Conservation (phyloP, 768 basidiomycete species). For the Pulveroboletus sp. region DNA sequence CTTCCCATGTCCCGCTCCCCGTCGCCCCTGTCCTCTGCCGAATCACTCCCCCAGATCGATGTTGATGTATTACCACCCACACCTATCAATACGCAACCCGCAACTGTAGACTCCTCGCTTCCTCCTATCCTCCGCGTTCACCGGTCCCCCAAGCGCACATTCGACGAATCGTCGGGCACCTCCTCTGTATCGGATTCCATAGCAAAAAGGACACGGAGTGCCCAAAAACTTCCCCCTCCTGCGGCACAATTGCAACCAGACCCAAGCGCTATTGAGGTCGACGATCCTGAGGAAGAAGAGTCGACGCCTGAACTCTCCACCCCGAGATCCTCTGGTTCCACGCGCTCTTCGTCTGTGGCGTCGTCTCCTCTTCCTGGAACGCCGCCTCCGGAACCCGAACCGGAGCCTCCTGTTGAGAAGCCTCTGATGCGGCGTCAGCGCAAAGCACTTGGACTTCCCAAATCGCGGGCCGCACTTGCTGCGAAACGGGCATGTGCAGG, state of each 20-base stretch:
- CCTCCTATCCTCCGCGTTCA: constrained; percentile 31
- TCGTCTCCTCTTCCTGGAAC: constrained; percentile 37
- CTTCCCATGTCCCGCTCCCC: constrained; percentile 37
- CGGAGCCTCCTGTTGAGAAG: constrained; percentile 21
- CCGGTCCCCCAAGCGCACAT: constrained; percentile 54
- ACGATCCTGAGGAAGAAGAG: constrained; percentile 26
- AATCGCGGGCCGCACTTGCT: constrained; percentile 36
- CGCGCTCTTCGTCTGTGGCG: constrained; percentile 29
- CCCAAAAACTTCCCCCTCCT: constrained; percentile 22
- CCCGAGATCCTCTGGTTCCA: constrained; percentile 27
- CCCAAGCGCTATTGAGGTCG: constrained; percentile 21
- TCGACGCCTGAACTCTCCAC: constrained; percentile 44
- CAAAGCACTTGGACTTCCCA: constrained; percentile 65
- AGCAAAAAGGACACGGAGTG: constrained; percentile 34
- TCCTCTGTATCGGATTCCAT: constrained; percentile 33
- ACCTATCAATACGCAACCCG: constrained; percentile 19
- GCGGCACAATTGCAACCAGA: constrained; percentile 10
- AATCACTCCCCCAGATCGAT: constrained; percentile 23
- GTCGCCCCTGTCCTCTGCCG: constrained; percentile 29
- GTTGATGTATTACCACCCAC: constrained; percentile 27
- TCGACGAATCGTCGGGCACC: constrained; percentile 51
- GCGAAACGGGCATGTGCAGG: constrained; percentile 40
- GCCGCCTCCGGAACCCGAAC: constrained; percentile 26
- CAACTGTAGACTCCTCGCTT: constrained; percentile 7
- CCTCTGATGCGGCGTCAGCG: constrained; percentile 63